phyloP scores from a whole-genome alignment of 164 flowering plant genomes.

The Umbilicus rupestris region DNA sequence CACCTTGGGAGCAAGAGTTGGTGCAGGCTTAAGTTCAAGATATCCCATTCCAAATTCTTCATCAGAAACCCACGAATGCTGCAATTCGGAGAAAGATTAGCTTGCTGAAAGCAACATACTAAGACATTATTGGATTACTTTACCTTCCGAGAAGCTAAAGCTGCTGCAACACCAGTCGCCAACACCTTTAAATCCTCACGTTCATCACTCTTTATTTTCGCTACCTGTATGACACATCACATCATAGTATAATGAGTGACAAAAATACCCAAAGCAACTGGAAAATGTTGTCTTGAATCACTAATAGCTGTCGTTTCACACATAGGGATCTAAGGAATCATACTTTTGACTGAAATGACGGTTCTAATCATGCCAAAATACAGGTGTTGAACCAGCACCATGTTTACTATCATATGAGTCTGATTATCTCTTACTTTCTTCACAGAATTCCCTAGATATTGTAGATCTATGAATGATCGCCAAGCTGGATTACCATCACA shows the following conservation, averaged over 20 bases:
- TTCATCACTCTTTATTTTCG: conserved; percentile 89
- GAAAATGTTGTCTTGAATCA: too few species aligned
- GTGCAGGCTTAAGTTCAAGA: conserved; percentile 70
- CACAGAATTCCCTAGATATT: too few species aligned
- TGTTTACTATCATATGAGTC: too few species aligned
- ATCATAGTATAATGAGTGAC: too few species aligned
- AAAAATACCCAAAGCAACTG: neutral
- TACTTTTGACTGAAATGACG: too few species aligned
- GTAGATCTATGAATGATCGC: too few species aligned
- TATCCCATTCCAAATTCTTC: conserved; percentile 97
- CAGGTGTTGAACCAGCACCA: too few species aligned
- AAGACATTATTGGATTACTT: neutral
- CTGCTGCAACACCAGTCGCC: conserved; percentile 98
- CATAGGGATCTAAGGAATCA: too few species aligned
- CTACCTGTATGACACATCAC: conserved; percentile 37
- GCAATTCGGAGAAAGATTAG: conserved; percentile 14
- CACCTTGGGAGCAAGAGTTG: conserved; percentile 44
- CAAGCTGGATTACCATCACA: too few species aligned
- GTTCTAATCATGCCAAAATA: too few species aligned
- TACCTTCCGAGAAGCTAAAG: conserved; percentile 92
- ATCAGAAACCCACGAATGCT: conserved; percentile 96
- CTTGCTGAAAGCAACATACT: neutral
- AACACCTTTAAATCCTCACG: conserved; percentile 97
- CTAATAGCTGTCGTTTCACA: too few species aligned
- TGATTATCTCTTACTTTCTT: too few species aligned